A percentile compares a stretch with the other conserved stretches of the same genome.
phyloP scores from a whole-genome alignment of 345 rosid species.

The Gossypium herbaceum region DNA sequence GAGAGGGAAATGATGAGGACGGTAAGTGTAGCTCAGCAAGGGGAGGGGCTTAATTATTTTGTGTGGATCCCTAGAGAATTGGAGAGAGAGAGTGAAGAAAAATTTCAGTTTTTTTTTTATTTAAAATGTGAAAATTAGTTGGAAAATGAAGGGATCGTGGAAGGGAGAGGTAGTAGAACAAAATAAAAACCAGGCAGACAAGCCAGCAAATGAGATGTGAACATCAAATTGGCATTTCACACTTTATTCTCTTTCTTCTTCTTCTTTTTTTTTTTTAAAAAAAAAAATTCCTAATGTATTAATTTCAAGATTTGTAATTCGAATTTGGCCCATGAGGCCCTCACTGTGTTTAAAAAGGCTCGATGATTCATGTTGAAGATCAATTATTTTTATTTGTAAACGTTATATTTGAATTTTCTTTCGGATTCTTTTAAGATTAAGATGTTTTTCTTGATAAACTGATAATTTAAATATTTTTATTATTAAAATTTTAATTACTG shows the following conservation, averaged over 20 bases:
- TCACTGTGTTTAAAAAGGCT: too few relatives aligned
- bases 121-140: neutral
- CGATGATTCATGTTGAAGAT: too few relatives aligned
- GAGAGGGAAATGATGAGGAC: neutral
- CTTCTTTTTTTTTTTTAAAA: too few relatives aligned
- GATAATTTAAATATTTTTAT: too few relatives aligned
- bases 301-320: too few relatives aligned
- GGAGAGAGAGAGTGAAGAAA: constrained; percentile 1
- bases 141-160: constrained; percentile 17
- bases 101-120: neutral
- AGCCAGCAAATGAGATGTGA: neutral
- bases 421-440: too few relatives aligned
- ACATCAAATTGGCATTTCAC: neutral
- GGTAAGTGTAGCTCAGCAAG: neutral
- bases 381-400: too few relatives aligned
- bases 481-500: too few relatives aligned
- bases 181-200: neutral
- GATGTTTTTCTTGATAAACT: too few relatives aligned
- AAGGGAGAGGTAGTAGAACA: neutral
- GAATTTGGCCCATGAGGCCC: too few relatives aligned
- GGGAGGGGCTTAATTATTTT: neutral
- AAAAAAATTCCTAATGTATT: too few relatives aligned
- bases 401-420: too few relatives aligned
- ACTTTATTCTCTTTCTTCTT: neutral
- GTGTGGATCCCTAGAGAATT: constrained; percentile 11